Evolutionary conservation across 1,139 yeast genomes (phyloP), one percentile per base, ranked within the genome.

Genomic region (Torulaspora pretoriensis): DNA sequence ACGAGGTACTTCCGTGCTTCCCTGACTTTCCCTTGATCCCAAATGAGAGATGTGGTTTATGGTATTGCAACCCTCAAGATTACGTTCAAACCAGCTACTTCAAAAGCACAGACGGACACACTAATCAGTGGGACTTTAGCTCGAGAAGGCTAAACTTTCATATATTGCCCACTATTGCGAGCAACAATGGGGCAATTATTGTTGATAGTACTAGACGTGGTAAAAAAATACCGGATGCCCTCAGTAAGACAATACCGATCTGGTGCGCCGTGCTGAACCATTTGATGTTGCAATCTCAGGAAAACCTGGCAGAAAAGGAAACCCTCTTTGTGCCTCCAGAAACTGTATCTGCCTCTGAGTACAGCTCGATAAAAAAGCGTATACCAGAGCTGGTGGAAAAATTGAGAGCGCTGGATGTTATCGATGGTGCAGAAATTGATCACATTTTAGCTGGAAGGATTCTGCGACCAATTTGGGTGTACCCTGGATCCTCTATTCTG

Each of bases 81-180:
- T 68, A 65, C 26, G 40, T 48, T 0, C 78, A 74, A 1, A 71
- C 84, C 0, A 77, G 81, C 12, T 88, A 88, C 59, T 89, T 89
- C 69, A 89, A 89, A 57, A 84, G 95, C 14, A 89, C 96, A 0
- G 96, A 89, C 64, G 96, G 97, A 0, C 96, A 89, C 57, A 80
- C 79, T 0, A 75, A 76, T 47, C 81, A 85, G 50, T 88, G 96
- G 96, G 71, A 74, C 23, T 87, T 89, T 57, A 82, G 89, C 17
- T 65, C 78, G 22, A 69, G 95, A 43, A 68, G 97, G 39, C 67
- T 88, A 40, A 89, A 89, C 61, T 68, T 85, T 46, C 95, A 87
- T 59, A 61, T 88, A 3, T 57, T 87, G 2, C 76, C 79, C 0
- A 39, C 74, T 0, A 60, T 86, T 0, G 57, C 56, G 0, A 47